Evolutionary conservation across 768 basidiomycete genomes (phyloP).

Genomic region (Xerocomus potaroensis): DNA sequence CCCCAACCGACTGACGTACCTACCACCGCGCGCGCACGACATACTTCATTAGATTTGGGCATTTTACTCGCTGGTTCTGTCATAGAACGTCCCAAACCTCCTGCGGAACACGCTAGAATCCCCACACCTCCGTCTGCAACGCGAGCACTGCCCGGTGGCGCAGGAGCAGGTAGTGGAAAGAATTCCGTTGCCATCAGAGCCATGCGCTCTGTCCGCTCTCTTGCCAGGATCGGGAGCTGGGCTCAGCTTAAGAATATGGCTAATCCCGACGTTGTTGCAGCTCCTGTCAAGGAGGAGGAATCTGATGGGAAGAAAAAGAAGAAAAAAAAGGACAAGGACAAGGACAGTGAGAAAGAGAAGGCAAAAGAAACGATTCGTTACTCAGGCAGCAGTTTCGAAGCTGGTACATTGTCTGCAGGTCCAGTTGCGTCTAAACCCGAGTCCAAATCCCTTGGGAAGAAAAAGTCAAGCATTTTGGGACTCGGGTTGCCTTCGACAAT

Average conservation of each 20-base stretch:
- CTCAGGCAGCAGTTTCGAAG: conserved; percentile 66
- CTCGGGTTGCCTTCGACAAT: conserved; percentile 57
- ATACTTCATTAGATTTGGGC: conserved; percentile 58
- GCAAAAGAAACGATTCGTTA: conserved; percentile 36
- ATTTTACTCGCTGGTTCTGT: conserved; percentile 30
- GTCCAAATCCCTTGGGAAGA: conserved; percentile 42
- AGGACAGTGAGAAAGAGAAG: conserved; percentile 27
- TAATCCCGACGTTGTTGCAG: conserved; percentile 27
- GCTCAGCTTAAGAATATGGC: conserved; percentile 48
- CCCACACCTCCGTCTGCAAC: conserved; percentile 29
- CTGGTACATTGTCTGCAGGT: conserved; percentile 47
- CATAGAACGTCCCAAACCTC: conserved; percentile 13
- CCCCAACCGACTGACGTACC: conserved; percentile 39
- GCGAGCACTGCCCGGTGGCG: conserved; percentile 35
- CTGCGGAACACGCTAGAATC: conserved; percentile 9
- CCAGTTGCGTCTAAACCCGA: conserved; percentile 23
- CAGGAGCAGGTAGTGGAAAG: conserved; percentile 28
- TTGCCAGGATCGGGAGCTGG: conserved; percentile 73
- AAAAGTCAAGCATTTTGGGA: conserved; percentile 60
- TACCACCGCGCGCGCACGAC: conserved; percentile 44
- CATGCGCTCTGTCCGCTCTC: conserved; percentile 67
- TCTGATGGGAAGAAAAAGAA: conserved; percentile 33
- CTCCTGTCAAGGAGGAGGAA: conserved; percentile 27
- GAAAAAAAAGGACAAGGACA: conserved; percentile 37
- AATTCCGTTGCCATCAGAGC: conserved; percentile 75